These are phyloP conservation scores for Cicer judaicum DNA, from an alignment of 306 rosid genomes.

Conservation along the genomic window DNA sequence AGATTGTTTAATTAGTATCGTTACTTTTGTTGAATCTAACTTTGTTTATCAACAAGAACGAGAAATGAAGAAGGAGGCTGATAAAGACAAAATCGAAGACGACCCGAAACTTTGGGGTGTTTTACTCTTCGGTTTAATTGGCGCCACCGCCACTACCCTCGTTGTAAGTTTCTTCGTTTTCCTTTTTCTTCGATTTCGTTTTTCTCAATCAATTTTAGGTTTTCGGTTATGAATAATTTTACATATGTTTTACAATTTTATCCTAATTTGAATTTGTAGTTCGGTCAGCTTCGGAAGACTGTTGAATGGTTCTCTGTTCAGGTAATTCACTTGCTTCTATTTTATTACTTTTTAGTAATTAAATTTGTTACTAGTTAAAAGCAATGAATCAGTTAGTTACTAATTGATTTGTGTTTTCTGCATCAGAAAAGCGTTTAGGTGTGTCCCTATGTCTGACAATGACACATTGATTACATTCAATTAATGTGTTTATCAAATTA, in stretches of 20 bases:
- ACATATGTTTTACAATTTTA: not conserved
- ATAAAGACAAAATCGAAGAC: constrained; percentile 55
- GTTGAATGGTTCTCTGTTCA: constrained; percentile 79
- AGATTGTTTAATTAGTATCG: constrained; percentile 42
- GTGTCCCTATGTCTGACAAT: no score
- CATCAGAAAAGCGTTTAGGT: not conserved
- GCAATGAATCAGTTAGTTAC: constrained; percentile 5
- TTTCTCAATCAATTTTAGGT: constrained; percentile 3
- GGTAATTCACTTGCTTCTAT: constrained; percentile 48
- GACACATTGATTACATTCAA: no score
- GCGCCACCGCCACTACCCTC: constrained; percentile 86
- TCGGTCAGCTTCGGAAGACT: constrained; percentile 79
- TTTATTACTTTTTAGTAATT: constrained; percentile 15
- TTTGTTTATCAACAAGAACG: constrained; percentile 16
- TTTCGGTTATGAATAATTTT: not conserved
- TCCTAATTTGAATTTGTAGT: constrained; percentile 60
- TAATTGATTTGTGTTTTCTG: not conserved
- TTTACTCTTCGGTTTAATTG: constrained; percentile 78
- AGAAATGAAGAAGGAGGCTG: constrained; percentile 58
- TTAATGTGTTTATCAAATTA: no score
- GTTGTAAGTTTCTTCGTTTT: constrained; percentile 59
- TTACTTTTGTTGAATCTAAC: constrained; percentile 37
- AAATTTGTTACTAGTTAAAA: not conserved
- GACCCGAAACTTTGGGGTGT: constrained; percentile 76
- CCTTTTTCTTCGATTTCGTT: not conserved